A percentile compares a stretch with the other conserved stretches of the same genome.
Evolutionary conservation across 2,329 filamentous ascomycete genomes (phyloP).

Genomic region (Clarireedia homoeocarpa): DNA sequence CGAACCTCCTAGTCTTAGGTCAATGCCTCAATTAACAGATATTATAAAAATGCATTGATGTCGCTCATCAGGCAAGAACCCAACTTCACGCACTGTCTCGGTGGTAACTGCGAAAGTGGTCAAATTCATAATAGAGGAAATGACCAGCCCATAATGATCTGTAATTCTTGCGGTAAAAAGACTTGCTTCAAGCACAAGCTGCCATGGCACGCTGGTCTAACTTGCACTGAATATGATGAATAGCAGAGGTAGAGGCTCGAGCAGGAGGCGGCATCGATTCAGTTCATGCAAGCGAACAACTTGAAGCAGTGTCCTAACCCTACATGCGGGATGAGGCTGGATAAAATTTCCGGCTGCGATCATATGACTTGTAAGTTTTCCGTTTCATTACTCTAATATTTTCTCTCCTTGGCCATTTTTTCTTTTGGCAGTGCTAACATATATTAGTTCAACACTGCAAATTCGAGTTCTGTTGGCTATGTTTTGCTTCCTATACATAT

Average conservation of each 20-base stretch:
- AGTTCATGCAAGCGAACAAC: not conserved
- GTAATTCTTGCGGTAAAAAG: slow-evolving; percentile 33
- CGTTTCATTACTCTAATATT: not conserved
- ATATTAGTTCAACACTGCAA: not conserved
- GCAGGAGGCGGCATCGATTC: slow-evolving; percentile 11
- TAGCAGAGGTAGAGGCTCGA: not conserved
- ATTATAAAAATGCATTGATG: not conserved
- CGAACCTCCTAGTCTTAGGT: not conserved
- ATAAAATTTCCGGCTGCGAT: slow-evolving; percentile 15
- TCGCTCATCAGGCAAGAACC: slow-evolving; percentile 19
- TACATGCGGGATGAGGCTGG: slow-evolving; percentile 6
- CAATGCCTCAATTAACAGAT: not conserved
- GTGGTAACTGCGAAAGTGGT: slow-evolving; percentile 40
- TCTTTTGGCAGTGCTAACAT: not conserved
- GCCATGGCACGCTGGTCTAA: slow-evolving; percentile 36
- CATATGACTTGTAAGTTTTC: slow-evolving; percentile 17
- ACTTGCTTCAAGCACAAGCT: slow-evolving; percentile 38
- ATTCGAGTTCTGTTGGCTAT: not conserved
- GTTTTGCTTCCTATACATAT: not conserved
- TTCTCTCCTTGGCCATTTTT: not conserved
- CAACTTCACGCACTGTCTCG: slow-evolving; percentile 46
- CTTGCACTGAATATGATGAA: slow-evolving; percentile 29
- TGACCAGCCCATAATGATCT: slow-evolving; percentile 35
- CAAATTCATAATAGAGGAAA: slow-evolving; percentile 41
- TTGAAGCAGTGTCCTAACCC: slow-evolving; percentile 8